Base-by-base conservation (phyloP, 768 basidiomycete genomes). In the Mycena filopes region DNA sequence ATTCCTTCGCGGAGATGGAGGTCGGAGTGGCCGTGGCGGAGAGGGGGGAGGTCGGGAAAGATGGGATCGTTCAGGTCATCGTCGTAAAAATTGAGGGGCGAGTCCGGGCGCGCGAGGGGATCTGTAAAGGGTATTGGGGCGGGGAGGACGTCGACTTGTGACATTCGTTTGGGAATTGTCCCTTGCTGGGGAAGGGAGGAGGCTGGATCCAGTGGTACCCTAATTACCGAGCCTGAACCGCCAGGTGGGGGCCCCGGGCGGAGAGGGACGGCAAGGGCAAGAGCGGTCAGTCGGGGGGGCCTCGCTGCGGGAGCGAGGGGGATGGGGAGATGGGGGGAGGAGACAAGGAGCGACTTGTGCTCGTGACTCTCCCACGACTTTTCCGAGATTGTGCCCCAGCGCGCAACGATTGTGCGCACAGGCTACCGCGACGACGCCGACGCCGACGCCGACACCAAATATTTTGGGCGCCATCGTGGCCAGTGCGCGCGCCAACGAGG, bases 1-100 rank as follows among this genome's bases (percentile, higher is more conserved):
- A 95, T 86, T n/a, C 92, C 92, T 66, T 87, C 87, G 49, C 92
- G 83, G 55, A 95, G 84, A 74, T 93, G 93, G 33, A 91, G 73
- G 53, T 91, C 88, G 29, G 91, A 86, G 70, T 90, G 90, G 21
- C 92, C 93, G 61, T 81, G 81, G 70, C 82, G 76, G 33, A 95
- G 83, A 20, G 89, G 86, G 10, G 93, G 92, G 11, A 95, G 82
- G 10, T 80, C 83, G 3, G 88, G 82, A 72, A 92, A 89, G 26
- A 86, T 80, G 45, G 73, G 72, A 38, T 87, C 86, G 54, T 80
- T 55, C 51, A 60, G 51, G 43, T 70, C 57, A 58, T 62, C 38
- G 51, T 67, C 20, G 47, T 33, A 42, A 56, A 26, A 33, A 31
- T 50, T 53, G 23, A 49, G 48, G n/a, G 57, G 47, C n/a, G 46